A percentile compares a stretch with the other conserved stretches of the same genome.
These are phyloP conservation scores for Rhizopus delemar DNA, from an alignment of 371 early-diverging fungal genomes.

Conservation along the genomic window DNA sequence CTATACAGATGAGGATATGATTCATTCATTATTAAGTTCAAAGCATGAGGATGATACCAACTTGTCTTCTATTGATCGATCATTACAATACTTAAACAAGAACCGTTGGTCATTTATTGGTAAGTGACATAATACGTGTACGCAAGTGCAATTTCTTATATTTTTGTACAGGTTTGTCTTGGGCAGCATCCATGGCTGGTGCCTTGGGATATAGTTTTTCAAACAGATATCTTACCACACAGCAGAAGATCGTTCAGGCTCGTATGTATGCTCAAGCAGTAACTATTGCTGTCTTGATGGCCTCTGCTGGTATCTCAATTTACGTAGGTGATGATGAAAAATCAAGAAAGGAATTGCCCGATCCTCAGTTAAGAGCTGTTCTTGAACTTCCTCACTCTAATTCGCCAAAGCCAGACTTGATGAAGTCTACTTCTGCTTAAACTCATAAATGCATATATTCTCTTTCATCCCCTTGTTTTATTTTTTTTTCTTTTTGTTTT, in stretches of 20 bases:
- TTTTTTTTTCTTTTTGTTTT: not conserved
- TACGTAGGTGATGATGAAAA: slow-evolving; percentile 45
- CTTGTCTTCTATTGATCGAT: slow-evolving; percentile 27
- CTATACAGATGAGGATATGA: slow-evolving; percentile 46
- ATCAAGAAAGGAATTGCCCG: slow-evolving; percentile 31
- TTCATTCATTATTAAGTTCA: slow-evolving; percentile 15
- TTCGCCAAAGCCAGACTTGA: slow-evolving; percentile 15
- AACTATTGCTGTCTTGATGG: slow-evolving; percentile 53
- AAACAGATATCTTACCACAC: slow-evolving; percentile 65
- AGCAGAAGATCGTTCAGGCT: slow-evolving; percentile 77
- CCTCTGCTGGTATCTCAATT: slow-evolving; percentile 52
- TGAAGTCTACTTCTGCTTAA: not conserved
- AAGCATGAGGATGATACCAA: slow-evolving; percentile 11
- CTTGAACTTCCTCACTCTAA: slow-evolving; percentile 42
- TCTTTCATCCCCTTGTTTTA: not conserved
- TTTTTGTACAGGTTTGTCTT: slow-evolving; percentile 55
- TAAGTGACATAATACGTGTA: slow-evolving; percentile 16
- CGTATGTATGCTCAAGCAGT: slow-evolving; percentile 70
- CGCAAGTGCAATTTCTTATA: not conserved
- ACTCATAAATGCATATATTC: not conserved
- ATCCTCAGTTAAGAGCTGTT: slow-evolving; percentile 49
- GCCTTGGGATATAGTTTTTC: slow-evolving; percentile 67
- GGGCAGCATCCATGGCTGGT: slow-evolving; percentile 70
- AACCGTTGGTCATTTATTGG: slow-evolving; percentile 59
- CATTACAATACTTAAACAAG: slow-evolving; percentile 42